A percentile compares a stretch with the other conserved stretches of the same genome.
Evolutionary conservation across 225 moss, liverwort and hornwort genomes (phyloP).

Genomic region (Physcomitrium patens): DNA sequence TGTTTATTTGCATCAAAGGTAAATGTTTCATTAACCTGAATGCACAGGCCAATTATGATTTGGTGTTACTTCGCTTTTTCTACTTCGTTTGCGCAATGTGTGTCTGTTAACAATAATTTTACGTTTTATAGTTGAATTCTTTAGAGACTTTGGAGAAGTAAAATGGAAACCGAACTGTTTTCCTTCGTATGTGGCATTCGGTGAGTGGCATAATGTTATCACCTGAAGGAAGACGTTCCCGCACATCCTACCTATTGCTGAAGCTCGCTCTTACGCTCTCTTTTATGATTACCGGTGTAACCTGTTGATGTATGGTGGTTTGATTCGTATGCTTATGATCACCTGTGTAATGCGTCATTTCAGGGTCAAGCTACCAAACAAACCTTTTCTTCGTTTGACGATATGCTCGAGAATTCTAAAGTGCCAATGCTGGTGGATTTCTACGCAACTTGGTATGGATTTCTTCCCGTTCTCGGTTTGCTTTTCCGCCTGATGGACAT

Average conservation of each 20-base stretch:
- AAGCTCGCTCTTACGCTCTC: neutral
- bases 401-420: conserved; percentile 79
- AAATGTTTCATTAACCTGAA: no score
- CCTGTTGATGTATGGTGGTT: neutral
- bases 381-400: conserved; percentile 95
- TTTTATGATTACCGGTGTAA: neutral
- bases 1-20: neutral
- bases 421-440: conserved; percentile 94
- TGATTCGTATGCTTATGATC: conserved; percentile 4
- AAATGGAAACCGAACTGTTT: no score
- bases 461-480: neutral
- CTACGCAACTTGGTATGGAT: conserved; percentile 83
- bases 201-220: neutral
- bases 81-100: no score
- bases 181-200: neutral
- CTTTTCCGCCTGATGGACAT: conserved; percentile 9
- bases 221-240: neutral
- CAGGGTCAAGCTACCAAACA: conserved; percentile 81
- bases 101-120: no score
- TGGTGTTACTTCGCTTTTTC: no score
- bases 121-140: no score
- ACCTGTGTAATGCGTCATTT: conserved; percentile 24
- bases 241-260: neutral
- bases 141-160: no score
- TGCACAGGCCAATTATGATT: no score